phyloP scores from a whole-genome alignment of 805 yeast genomes.

The Candida oleophila region DNA sequence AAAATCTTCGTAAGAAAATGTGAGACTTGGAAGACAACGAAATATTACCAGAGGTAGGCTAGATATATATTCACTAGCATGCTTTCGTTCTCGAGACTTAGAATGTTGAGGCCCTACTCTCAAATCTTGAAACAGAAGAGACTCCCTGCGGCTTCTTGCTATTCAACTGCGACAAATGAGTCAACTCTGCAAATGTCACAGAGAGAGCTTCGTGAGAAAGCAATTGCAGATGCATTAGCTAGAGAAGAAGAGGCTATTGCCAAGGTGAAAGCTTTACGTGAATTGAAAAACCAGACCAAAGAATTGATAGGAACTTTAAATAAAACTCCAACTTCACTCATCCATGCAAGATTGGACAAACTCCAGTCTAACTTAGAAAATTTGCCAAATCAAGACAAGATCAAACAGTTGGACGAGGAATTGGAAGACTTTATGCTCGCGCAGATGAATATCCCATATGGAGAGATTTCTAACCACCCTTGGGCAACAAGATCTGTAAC shows the following conservation, averaged over 20 bases:
- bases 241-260: slow-evolving; percentile 40
- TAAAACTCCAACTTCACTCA: slow-evolving; percentile 29
- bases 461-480: slow-evolving; percentile 29
- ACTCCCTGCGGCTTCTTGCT: neutral
- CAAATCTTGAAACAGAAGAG: neutral
- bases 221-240: slow-evolving; percentile 44
- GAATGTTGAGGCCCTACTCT: neutral
- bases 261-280: slow-evolving; percentile 32
- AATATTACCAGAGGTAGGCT: neutral
- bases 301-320: slow-evolving; percentile 32
- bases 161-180: neutral
- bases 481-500: slow-evolving; percentile 22
- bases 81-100: neutral
- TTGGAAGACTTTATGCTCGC: slow-evolving; percentile 36
- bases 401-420: slow-evolving; percentile 39
- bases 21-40: neutral
- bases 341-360: slow-evolving; percentile 26
- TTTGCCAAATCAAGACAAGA: slow-evolving; percentile 28
- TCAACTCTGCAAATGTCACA: slow-evolving; percentile 14
- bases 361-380: slow-evolving; percentile 29
- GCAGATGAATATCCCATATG: slow-evolving; percentile 31
- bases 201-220: slow-evolving; percentile 36
- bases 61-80: neutral
- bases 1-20: neutral
- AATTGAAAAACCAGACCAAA: slow-evolving; percentile 26